Percentiles rank a stretch among this genome's conserved stretches.
phyloP scores from a whole-genome alignment of 768 basidiomycete genomes.

The Phylloporus scabripes region DNA sequence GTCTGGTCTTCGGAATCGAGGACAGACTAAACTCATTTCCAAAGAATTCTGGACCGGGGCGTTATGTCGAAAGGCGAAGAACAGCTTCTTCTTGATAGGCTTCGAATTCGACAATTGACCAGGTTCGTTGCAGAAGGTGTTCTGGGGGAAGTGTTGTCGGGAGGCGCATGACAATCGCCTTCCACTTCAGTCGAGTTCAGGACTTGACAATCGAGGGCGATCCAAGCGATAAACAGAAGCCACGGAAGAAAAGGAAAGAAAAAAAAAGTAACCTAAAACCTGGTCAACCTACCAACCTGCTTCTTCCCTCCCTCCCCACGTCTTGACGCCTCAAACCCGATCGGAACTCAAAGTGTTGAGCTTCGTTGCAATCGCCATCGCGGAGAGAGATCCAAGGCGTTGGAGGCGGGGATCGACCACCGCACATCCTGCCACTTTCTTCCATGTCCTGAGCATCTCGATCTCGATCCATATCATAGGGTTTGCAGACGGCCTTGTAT shows the following conservation, averaged over 20 bases:
- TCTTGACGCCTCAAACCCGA: neutral
- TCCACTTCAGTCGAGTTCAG: neutral
- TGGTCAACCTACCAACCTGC: neutral
- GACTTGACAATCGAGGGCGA: neutral
- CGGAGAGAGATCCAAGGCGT: neutral
- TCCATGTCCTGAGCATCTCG: slow-evolving; percentile 4
- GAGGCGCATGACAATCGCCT: neutral
- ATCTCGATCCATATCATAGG: slow-evolving; percentile 4
- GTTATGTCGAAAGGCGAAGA: no score
- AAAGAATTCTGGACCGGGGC: no score
- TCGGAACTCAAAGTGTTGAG: neutral
- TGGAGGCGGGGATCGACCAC: neutral
- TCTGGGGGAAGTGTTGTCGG: no score
- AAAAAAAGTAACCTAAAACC: neutral
- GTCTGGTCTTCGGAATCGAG: no score
- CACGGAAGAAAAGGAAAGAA: neutral
- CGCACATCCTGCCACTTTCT: neutral
- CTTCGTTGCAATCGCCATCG: neutral
- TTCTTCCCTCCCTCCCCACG: neutral
- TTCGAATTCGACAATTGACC: no score
- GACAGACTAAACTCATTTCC: no score
- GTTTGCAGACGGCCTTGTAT: neutral
- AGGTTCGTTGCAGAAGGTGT: no score
- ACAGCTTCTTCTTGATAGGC: no score
- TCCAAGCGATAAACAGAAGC: neutral